A percentile compares a stretch with the other conserved stretches of the same genome.
Evolutionary conservation across 2,329 filamentous ascomycete genomes (phyloP).

Genomic region (Alternaria sp.): DNA sequence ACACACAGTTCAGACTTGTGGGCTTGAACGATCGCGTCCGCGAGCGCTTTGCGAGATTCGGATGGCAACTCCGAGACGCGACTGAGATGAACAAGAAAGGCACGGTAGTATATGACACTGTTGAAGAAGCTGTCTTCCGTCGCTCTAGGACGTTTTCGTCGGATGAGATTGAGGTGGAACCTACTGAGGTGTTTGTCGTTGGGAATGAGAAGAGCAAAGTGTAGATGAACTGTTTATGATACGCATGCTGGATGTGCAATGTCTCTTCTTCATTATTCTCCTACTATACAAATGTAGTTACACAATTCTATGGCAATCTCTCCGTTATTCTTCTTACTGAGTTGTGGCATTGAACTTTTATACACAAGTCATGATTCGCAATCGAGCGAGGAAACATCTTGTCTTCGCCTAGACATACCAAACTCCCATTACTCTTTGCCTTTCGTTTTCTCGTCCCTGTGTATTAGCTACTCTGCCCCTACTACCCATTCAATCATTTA

Average conservation of each 20-base stretch:
- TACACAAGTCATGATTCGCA: not conserved
- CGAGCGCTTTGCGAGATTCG: slow-evolving; percentile 45
- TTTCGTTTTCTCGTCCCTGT: not conserved
- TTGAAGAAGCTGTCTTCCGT: slow-evolving; percentile 27
- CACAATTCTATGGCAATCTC: not conserved
- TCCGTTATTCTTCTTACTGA: not conserved
- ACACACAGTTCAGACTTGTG: slow-evolving; percentile 60
- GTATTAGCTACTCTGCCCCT: not conserved
- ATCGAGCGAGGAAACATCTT: not conserved
- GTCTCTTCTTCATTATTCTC: not conserved
- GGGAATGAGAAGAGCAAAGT: slow-evolving; percentile 32
- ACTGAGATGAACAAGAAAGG: slow-evolving; percentile 13
- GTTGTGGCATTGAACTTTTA: not conserved
- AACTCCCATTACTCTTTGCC: not conserved
- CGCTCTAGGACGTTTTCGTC: slow-evolving; percentile 12
- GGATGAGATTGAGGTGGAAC: slow-evolving; percentile 23
- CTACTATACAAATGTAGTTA: not conserved
- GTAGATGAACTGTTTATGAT: not conserved
- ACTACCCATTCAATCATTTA: not conserved
- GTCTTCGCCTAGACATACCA: not conserved
- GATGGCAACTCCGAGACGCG: slow-evolving; percentile 38
- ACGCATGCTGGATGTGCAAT: not conserved
- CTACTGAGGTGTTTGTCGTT: slow-evolving; percentile 26
- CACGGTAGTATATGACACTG: slow-evolving; percentile 24
- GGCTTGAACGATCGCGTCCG: slow-evolving; percentile 56